phyloP scores from a whole-genome alignment of 2,329 filamentous ascomycete genomes.

The Tolypocladium endophyticum region DNA sequence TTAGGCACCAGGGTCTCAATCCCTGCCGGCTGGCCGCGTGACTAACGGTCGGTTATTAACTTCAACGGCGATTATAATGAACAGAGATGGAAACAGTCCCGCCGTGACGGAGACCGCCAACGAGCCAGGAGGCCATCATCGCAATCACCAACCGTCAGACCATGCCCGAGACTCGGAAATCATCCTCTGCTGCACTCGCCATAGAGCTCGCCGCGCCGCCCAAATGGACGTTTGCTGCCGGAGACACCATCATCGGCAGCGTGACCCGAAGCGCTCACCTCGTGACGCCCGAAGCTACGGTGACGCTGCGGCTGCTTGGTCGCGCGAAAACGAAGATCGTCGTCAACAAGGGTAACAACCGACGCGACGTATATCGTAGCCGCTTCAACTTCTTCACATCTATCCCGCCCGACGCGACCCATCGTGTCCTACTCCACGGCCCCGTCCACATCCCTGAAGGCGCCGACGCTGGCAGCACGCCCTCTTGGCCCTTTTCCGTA shows the following conservation, averaged over 20 bases:
- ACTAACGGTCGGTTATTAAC: neutral
- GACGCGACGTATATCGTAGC: conserved; percentile 8
- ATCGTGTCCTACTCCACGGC: conserved; percentile 10
- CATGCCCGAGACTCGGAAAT: neutral
- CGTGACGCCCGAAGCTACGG: conserved; percentile 8
- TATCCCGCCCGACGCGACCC: neutral
- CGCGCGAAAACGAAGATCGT: conserved; percentile 15
- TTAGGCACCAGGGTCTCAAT: neutral
- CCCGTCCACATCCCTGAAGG: conserved; percentile 13
- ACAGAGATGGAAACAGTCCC: neutral
- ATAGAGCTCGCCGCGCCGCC: conserved; percentile 1
- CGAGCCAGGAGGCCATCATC: neutral
- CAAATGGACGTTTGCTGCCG: conserved; percentile 5
- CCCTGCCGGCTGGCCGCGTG: neutral
- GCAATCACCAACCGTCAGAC: neutral
- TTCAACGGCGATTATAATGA: neutral
- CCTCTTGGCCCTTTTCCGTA: conserved; percentile 17
- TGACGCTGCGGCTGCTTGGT: conserved; percentile 14
- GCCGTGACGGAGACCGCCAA: neutral
- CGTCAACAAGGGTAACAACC: conserved; percentile 4
- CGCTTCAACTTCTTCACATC: conserved; percentile 14
- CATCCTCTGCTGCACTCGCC: neutral
- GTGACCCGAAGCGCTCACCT: conserved; percentile 10
- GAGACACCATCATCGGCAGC: conserved; percentile 16
- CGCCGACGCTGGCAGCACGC: neutral